phyloP scores from a whole-genome alignment of 2,329 filamentous ascomycete species.

The Fusarium sacchari region DNA sequence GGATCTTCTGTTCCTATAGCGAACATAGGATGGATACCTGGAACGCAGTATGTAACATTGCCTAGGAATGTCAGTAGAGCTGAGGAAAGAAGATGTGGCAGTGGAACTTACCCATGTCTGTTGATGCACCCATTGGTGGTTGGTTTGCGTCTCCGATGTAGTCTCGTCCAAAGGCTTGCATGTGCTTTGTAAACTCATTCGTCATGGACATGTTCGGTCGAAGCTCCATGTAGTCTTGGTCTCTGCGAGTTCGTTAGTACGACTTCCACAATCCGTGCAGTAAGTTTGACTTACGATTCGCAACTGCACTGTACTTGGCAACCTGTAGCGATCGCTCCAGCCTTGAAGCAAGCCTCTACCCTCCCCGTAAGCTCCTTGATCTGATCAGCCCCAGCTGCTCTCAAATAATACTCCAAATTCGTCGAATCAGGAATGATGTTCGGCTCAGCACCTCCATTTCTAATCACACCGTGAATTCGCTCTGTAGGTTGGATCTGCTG shows the following conservation, averaged over 20 bases:
- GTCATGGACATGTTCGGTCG: slow-evolving; percentile 28
- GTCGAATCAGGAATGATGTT: slow-evolving; percentile 67
- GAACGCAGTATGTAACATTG: slow-evolving; percentile 35
- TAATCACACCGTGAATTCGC: slow-evolving; percentile 62
- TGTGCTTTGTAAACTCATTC: slow-evolving; percentile 29
- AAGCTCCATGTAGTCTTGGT: slow-evolving; percentile 38
- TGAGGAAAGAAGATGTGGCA: fast-evolving
- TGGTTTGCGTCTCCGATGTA: slow-evolving; percentile 19
- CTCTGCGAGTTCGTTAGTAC: not conserved
- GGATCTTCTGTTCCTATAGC: slow-evolving; percentile 32
- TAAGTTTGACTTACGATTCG: not conserved
- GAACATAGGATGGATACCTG: slow-evolving; percentile 41
- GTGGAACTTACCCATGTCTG: slow-evolving; percentile 34
- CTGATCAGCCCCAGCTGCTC: slow-evolving; percentile 47
- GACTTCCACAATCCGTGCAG: fast-evolving
- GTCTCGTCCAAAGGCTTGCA: slow-evolving; percentile 29
- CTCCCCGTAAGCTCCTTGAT: slow-evolving; percentile 44
- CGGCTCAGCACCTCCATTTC: slow-evolving; percentile 61
- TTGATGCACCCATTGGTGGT: slow-evolving; percentile 36
- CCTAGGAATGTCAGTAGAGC: not conserved
- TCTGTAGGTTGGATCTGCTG: slow-evolving; percentile 66
- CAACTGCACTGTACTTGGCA: slow-evolving; percentile 55
- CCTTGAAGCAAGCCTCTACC: slow-evolving; percentile 55
- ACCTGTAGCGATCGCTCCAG: slow-evolving; percentile 55
- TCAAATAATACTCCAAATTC: slow-evolving; percentile 48